Evolutionary conservation across 306 rosid species (phyloP).

Genomic region (Spatholobus suberectus): DNA sequence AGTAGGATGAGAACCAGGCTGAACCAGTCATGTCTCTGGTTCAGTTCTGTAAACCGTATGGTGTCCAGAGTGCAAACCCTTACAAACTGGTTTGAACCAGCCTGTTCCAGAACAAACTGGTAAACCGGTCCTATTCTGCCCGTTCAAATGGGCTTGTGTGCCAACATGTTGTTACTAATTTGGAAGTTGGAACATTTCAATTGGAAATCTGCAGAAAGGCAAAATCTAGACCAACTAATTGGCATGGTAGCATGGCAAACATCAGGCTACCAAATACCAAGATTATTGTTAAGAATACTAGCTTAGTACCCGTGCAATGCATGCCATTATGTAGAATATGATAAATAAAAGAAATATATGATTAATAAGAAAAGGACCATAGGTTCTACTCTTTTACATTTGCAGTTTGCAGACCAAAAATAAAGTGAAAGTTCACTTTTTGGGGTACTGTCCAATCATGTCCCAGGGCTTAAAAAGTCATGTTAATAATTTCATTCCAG

Average conservation of each 20-base stretch:
- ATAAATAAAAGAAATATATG: background rate
- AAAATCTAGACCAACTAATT: background rate
- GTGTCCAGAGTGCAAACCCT: background rate
- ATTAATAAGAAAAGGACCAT: background rate
- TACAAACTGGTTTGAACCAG: slow-evolving; percentile 11
- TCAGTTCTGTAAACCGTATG: background rate
- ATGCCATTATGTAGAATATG: background rate
- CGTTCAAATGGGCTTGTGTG: background rate
- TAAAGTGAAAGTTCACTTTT: background rate
- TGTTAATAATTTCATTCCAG: background rate
- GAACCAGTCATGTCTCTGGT: background rate
- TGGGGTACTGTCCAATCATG: background rate
- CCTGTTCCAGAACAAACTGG: background rate
- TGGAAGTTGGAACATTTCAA: background rate
- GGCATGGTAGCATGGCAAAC: background rate
- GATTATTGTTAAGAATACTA: slow-evolving; percentile 23
- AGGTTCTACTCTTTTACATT: background rate
- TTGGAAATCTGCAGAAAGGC: background rate
- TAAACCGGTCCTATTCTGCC: background rate
- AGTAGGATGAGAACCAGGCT: background rate
- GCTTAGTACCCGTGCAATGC: background rate
- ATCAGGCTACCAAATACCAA: background rate
- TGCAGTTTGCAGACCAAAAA: background rate
- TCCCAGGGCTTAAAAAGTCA: background rate
- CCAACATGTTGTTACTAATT: background rate